Base-by-base conservation (phyloP, 352 stramenopile genomes). In the Peronospora farinosa region DNA sequence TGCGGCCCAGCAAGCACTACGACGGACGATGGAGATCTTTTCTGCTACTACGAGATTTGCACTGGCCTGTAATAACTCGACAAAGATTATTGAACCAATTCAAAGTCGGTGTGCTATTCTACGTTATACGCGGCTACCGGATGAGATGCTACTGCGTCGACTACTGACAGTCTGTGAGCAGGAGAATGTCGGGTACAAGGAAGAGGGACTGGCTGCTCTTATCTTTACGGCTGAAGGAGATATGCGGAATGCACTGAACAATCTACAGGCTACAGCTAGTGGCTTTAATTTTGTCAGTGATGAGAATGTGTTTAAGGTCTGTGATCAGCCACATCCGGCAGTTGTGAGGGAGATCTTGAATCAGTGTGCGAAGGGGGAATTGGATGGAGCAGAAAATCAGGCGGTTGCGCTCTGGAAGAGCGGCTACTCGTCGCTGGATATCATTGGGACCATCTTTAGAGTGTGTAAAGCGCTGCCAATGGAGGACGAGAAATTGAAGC, bases 31-130 rank as follows among this genome's bases (percentile, higher is more conserved):
- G 96, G 96, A 99, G 79, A 88, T 99, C 23, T 99, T 98, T 68
- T 98, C 94, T 39, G 84, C 82, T 54, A 98, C 96, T 5, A 99
- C 96, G 36, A 85, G 97, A 3, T 99, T 99, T 67, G 96, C 96
- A 11, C 67, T 99, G 45, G 96, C 96, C 4, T 99, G 97, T 74
- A 99, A 99, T 74, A 90, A 97, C 41, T 97, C 85, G 17, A 98
- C 93, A 21, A 99, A 99, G 80, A 98, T 99, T 62, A 99, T 99
- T 65, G 96, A 99, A 70, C 95, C 97, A 23, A 99, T 99, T 63
- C 80, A 99, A 86, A 97, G 78, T 60, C 88, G 97, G 46, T 98
- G 96, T 45, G 96, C 97, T 36, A 98, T 99, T 60, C 69, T 99
- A 25, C 92, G 97, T 3, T 99, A 97, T 73, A 96, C 86, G 40